Base-by-base conservation (phyloP, 257 asterid genomes). In the Nicotiana noctiflora region DNA sequence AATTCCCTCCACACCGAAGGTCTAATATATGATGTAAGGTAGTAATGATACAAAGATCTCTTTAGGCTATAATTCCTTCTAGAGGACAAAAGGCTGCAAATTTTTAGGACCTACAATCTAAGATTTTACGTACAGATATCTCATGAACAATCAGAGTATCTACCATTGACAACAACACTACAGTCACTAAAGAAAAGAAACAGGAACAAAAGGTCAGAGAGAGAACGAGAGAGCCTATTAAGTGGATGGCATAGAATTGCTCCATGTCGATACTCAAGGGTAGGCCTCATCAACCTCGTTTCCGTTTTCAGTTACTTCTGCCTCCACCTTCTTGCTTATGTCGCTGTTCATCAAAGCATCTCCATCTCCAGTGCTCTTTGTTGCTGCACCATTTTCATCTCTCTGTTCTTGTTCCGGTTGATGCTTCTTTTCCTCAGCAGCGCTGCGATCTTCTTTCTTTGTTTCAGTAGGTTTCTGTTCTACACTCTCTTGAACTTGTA, bases 121-220 rank as follows among this genome's bases (percentile, higher is more conserved):
- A 6, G 77, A 72, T 79, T 74, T 77, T 82, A 84, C 84, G 75
- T 80, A 84, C 81, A 79, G 74, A 74, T 62, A 84, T 70, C 82
- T 72, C 81, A 67, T 21, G 79, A 85, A 65, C 90, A 83, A 81
- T 87, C 66, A 60, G 75, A 82, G 60, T 70, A 84, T 65, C 85
- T 83, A 81, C 46, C 34, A 81, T 44, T 51, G 72, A 75, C 79
- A 81, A 81, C 76, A 83, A 14, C n/a, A 61, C 82, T 53, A 79
- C 11, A 65, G 68, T 81, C 77, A 56, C 53, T 75, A 74, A 31
- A 27, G 34, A 82, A 65, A 75, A 52, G 46, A 72, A 25, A 81
- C 81, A 23, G 29, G 31, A 55, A 57, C 56, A 78, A 68, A 80
- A 67, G 56, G 82, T 75, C 79, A 75, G 88, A 21, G 56, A 29